These are phyloP conservation scores for Phaeosphaeria sp. DNA, from an alignment of 2,329 filamentous ascomycete species.

Conservation along the genomic window DNA sequence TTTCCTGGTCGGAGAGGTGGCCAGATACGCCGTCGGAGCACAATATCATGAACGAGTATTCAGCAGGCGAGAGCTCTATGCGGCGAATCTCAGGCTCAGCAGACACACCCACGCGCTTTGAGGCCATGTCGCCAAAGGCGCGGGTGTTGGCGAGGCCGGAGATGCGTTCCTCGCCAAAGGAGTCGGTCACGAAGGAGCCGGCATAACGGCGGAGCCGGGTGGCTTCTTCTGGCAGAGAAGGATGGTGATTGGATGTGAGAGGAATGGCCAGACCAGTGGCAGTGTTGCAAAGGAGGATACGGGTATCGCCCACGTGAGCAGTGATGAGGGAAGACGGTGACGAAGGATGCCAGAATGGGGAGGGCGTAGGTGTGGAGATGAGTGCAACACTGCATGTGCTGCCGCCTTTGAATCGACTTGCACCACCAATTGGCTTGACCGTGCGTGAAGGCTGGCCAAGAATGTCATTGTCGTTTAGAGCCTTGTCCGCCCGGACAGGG, in stretches of 20 bases:
- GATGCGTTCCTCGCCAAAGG: slow-evolving; percentile 96
- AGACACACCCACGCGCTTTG: slow-evolving; percentile 90
- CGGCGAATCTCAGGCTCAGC: slow-evolving; percentile 89
- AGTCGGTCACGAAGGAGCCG: slow-evolving; percentile 88
- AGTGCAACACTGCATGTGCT: slow-evolving; percentile 90
- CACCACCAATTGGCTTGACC: slow-evolving; percentile 70
- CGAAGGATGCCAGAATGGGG: slow-evolving; percentile 93
- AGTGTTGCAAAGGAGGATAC: slow-evolving; percentile 88
- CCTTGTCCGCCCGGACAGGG: slow-evolving; percentile 72
- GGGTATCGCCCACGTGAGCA: slow-evolving; percentile 92
- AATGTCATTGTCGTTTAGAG: slow-evolving; percentile 85
- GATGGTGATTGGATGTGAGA: slow-evolving; percentile 90
- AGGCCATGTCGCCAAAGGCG: slow-evolving; percentile 89
- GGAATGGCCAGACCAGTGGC: slow-evolving; percentile 79
- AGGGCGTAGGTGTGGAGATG: slow-evolving; percentile 88
- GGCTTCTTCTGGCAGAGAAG: slow-evolving; percentile 83
- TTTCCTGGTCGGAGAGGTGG: slow-evolving; percentile 87
- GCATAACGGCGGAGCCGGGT: slow-evolving; percentile 85
- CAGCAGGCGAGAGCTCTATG: slow-evolving; percentile 78
- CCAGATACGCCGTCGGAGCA: slow-evolving; percentile 89
- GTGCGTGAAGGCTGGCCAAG: slow-evolving; percentile 67
- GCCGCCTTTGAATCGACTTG: slow-evolving; percentile 85
- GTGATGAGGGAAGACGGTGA: slow-evolving; percentile 83
- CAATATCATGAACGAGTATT: slow-evolving; percentile 89
- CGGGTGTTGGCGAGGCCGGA: slow-evolving; percentile 91